Percentiles rank a stretch among this genome's conserved stretches.
These are phyloP conservation scores for Cyberlindnera bimundalis DNA, from an alignment of 805 yeast genomes.

Conservation along the genomic window DNA sequence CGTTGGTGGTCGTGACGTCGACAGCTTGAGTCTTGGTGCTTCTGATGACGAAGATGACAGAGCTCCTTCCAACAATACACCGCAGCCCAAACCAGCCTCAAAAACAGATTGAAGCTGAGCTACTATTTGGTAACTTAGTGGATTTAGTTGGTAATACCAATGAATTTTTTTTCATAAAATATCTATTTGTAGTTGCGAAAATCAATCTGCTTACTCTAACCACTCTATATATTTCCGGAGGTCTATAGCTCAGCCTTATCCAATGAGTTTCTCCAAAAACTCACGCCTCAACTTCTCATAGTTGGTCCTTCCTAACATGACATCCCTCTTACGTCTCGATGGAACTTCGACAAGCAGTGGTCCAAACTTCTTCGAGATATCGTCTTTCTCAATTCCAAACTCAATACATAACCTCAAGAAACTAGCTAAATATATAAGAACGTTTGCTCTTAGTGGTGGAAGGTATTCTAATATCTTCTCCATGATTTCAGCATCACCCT, in stretches of 20 bases:
- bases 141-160: too few relatives aligned
- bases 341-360: slow-evolving; percentile 31
- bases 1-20: slow-evolving; percentile 24
- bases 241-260: too few relatives aligned
- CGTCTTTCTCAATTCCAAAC: slow-evolving; percentile 23
- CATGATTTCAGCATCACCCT: slow-evolving; percentile 29
- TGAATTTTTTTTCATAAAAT: too few relatives aligned
- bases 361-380: slow-evolving; percentile 29
- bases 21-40: slow-evolving; percentile 23
- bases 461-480: slow-evolving; percentile 36
- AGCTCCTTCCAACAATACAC: not conserved
- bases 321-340: slow-evolving; percentile 28
- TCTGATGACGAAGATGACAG: slow-evolving; percentile 18
- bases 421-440: slow-evolving; percentile 37
- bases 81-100: slow-evolving; percentile 4
- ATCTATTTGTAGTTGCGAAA: too few relatives aligned
- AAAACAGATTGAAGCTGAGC: not conserved
- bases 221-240: too few relatives aligned
- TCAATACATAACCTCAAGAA: slow-evolving; percentile 35
- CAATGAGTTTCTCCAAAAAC: slow-evolving; percentile 28
- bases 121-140: too few relatives aligned
- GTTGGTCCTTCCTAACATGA: slow-evolving; percentile 22
- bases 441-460: slow-evolving; percentile 40
- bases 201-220: too few relatives aligned
- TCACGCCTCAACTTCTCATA: slow-evolving; percentile 31